Evolutionary conservation across 2,329 filamentous ascomycete genomes (phyloP).

Genomic region (Ascocoryne sarcoides): DNA sequence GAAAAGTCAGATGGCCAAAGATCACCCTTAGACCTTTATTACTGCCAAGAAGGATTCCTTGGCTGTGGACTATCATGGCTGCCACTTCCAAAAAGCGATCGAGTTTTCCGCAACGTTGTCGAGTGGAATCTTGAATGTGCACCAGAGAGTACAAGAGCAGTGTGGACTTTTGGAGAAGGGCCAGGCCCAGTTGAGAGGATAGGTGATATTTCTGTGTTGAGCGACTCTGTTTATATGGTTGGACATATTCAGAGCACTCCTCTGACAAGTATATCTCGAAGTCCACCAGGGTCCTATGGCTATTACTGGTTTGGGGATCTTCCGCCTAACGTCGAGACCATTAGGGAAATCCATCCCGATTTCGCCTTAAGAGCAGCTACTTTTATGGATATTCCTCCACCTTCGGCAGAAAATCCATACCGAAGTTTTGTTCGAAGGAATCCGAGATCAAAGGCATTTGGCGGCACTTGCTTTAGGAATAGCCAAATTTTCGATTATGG

Average conservation of each 20-base stretch:
- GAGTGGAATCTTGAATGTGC: constrained; percentile 18
- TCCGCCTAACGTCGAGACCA: constrained; percentile 17
- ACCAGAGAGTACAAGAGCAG: constrained; percentile 15
- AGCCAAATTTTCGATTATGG: constrained; percentile 22
- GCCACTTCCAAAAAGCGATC: constrained; percentile 2
- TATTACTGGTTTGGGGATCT: constrained; percentile 24
- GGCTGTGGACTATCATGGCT: constrained; percentile 13
- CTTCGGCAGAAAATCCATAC: constrained; percentile 10
- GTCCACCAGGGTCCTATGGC: constrained; percentile 11
- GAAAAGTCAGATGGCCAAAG: not conserved
- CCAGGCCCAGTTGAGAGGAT: constrained; percentile 10
- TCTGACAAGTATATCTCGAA: not conserved
- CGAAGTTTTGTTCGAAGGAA: constrained; percentile 16
- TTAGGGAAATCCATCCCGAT: constrained; percentile 15
- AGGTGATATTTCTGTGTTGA: constrained; percentile 11
- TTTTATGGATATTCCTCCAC: constrained; percentile 13
- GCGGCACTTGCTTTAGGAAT: constrained; percentile 6
- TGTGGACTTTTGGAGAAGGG: constrained; percentile 23
- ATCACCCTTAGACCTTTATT: not conserved
- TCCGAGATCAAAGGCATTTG: constrained; percentile 3
- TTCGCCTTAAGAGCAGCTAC: constrained; percentile 15
- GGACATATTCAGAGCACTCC: constrained; percentile 17
- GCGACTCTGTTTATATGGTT: constrained; percentile 22
- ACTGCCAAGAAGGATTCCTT: constrained; percentile 8
- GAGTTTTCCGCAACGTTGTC: constrained; percentile 8